Percentiles rank a stretch among this genome's conserved stretches.
Evolutionary conservation across 306 rosid genomes (phyloP).

Genomic region (Sophora flavescens): DNA sequence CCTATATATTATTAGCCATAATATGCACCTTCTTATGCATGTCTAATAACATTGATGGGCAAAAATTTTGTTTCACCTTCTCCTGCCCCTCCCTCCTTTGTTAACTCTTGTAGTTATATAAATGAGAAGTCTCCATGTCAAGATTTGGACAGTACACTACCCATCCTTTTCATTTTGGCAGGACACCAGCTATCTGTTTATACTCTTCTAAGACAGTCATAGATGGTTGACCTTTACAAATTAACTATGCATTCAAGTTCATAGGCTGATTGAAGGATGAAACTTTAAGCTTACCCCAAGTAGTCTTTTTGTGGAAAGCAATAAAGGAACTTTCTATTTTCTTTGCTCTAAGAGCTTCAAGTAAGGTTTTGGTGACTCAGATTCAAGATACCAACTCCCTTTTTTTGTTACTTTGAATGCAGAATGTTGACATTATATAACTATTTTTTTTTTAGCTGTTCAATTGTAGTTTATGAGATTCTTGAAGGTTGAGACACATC

Average conservation of each 20-base stretch:
- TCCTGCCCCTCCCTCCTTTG: neutral
- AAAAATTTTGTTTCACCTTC: neutral
- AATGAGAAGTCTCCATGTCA: too few species aligned
- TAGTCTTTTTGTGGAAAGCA: neutral
- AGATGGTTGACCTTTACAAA: neutral
- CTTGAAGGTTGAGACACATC: neutral
- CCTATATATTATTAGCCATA: neutral
- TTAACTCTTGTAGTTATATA: too few species aligned
- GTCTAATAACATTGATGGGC: neutral
- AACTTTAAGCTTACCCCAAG: neutral
- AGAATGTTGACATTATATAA: too few species aligned
- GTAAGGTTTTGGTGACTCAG: slow-evolving; percentile 6
- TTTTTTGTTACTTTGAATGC: neutral
- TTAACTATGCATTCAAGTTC: neutral
- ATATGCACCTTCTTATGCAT: neutral
- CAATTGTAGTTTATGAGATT: neutral
- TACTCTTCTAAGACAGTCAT: neutral
- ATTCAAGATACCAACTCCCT: neutral
- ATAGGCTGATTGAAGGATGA: neutral
- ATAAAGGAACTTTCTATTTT: neutral
- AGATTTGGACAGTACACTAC: too few species aligned
- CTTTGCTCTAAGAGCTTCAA: slow-evolving; percentile 16
- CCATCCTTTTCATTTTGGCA: too few species aligned
- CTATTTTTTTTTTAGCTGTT: neutral
- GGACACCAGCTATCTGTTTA: neutral